Evolutionary conservation across 2,329 filamentous ascomycete species (phyloP), one percentile per base, ranked within the genome.

Genomic region (Colletotrichum destructivum): DNA sequence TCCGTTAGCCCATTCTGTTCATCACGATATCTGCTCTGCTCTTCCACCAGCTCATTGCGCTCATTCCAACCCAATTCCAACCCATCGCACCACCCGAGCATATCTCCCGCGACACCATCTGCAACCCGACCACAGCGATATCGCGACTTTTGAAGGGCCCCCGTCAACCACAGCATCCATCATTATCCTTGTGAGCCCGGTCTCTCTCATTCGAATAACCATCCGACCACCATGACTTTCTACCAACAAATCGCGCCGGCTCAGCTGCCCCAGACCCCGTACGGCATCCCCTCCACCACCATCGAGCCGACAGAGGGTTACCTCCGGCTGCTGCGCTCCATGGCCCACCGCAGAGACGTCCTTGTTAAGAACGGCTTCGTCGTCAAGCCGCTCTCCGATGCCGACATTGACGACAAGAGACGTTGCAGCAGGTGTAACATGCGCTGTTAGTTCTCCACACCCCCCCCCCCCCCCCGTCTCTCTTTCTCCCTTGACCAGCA

Each of bases 401-500:
- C 66, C 0, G 79, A 81, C 15, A 62, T 82, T 3, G 73, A 79
- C 8, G 76, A 74, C n/a, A 82, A 81, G 74, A 76, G 74, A 55
- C 77, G 79, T 23, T 82, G 80, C 69, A 65, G 57, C 23, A 72
- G 69, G 26, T 82, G 80, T 65, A 62, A 61, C 47, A 76, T 77
- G 56, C 71, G 62, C 44, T 65, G 63, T 69, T n/a, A 57, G 70
- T 60, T 35, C 18, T 21, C 16, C 23, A 7, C 26, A n/a, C n/a
- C n/a, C n/a, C n/a, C n/a, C n/a, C n/a, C n/a, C n/a, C n/a, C 11
- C 26, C 35, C 18, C 16, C 38, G 6, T 11, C 8, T 21, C 23
- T 11, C n/a, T 7, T 4, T 1, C 11, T 51, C 31, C 23, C 26
- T 26, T 4, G 26, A 31, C 26, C 26, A 31, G 26, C 26, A 31